Conservation (phyloP, 2,329 filamentous ascomycete genomes). For the Aspergillus texensis region DNA sequence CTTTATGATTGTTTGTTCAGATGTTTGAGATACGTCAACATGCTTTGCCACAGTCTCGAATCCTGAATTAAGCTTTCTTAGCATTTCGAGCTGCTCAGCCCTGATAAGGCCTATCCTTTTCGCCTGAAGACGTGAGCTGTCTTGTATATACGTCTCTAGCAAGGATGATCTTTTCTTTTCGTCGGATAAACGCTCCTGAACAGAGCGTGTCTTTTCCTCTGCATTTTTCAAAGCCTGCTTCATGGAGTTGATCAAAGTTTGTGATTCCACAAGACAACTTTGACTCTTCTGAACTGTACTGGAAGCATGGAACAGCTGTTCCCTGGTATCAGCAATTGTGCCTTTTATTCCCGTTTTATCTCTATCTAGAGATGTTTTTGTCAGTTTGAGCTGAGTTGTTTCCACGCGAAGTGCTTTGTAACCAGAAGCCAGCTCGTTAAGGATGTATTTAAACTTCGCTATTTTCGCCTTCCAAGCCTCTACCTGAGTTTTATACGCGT, state of each 20-base stretch:
- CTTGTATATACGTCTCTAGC: slow-evolving; percentile 38
- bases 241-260: slow-evolving; percentile 23
- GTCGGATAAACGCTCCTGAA: slow-evolving; percentile 25
- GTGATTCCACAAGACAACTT: slow-evolving; percentile 22
- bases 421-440: slow-evolving; percentile 38
- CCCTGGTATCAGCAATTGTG: slow-evolving; percentile 28
- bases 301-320: slow-evolving; percentile 21
- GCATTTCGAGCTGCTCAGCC: slow-evolving; percentile 27
- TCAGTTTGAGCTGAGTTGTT: slow-evolving; percentile 29
- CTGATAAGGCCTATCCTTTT: slow-evolving; percentile 24
- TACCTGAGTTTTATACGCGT: slow-evolving; percentile 26
- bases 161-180: slow-evolving; percentile 33
- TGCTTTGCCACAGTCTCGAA: slow-evolving; percentile 20
- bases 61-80: slow-evolving; percentile 20
- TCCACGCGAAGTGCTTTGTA: slow-evolving; percentile 36
- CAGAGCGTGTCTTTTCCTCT: slow-evolving; percentile 21
- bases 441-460: slow-evolving; percentile 32
- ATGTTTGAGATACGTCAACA: slow-evolving; percentile 16
- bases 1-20: slow-evolving; percentile 18
- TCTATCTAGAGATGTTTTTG: slow-evolving; percentile 24
- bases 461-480: slow-evolving; percentile 40
- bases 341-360: slow-evolving; percentile 29
- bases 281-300: slow-evolving; percentile 22
- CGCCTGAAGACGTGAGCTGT: slow-evolving; percentile 24
- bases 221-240: slow-evolving; percentile 28